Percentiles rank a stretch among this genome's conserved stretches.
Conservation (phyloP, 2,329 filamentous ascomycete species). For the Clathrospora elynae region DNA sequence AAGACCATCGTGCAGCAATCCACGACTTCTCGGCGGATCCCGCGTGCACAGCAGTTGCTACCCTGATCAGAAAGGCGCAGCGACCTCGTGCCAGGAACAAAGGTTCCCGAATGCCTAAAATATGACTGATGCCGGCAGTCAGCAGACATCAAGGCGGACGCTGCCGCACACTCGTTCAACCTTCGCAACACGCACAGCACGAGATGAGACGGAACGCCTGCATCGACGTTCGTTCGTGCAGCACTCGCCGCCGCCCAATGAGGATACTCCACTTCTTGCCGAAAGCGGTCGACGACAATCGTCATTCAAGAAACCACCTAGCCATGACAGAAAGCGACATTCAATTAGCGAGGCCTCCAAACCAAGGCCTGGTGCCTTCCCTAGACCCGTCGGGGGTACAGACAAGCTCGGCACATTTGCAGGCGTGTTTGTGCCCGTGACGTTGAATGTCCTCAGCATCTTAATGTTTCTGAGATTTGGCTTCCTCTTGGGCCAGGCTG, state of each 20-base stretch:
- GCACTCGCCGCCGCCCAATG: conserved; percentile 34
- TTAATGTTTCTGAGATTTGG: conserved; percentile 92
- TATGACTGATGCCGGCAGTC: conserved; percentile 36
- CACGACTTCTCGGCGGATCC: conserved; percentile 6
- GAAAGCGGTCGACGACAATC: conserved; percentile 17
- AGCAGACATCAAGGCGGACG: conserved; percentile 33
- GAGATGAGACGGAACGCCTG: conserved; percentile 53
- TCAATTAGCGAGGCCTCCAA: conserved; percentile 35
- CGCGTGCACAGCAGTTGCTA: conserved; percentile 1
- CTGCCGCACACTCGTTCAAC: conserved; percentile 47
- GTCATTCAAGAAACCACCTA: conserved; percentile 11
- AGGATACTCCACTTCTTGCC: conserved; percentile 44
- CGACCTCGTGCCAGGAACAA: conserved; percentile 22
- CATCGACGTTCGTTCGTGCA: conserved; percentile 47
- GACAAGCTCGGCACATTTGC: conserved; percentile 73
- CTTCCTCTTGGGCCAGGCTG: conserved; percentile 79
- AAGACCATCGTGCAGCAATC: not conserved
- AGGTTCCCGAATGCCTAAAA: conserved; percentile 15
- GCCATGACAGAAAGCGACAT: conserved; percentile 27
- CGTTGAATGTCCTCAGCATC: conserved; percentile 85
- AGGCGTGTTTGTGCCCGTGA: conserved; percentile 80
- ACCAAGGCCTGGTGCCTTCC: conserved; percentile 45
- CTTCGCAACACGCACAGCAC: conserved; percentile 54
- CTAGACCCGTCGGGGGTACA: conserved; percentile 49
- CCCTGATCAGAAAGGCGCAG: conserved; percentile 14